Evolutionary conservation across 768 basidiomycete species (phyloP).

Genomic region (Leccinum aurantiacum): DNA sequence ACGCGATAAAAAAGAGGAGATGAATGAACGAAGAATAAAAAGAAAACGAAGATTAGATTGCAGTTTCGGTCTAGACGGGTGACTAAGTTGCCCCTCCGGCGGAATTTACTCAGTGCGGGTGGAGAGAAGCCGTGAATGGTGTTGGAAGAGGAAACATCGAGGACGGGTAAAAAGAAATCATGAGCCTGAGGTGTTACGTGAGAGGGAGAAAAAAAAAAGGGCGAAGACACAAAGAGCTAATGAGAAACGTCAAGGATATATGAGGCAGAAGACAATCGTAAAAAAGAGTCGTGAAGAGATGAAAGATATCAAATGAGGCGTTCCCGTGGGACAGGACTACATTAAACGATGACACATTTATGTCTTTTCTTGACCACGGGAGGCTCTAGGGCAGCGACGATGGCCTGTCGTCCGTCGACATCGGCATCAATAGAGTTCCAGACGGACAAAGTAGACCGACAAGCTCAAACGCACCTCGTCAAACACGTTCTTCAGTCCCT

Average conservation of each 20-base stretch:
- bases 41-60: slow-evolving; percentile 23
- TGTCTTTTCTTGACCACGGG: slow-evolving; percentile 82
- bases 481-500: slow-evolving; percentile 99
- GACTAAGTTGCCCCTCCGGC: slow-evolving; percentile 23
- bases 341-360: slow-evolving; percentile 86
- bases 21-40: neutral
- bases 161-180: slow-evolving; percentile 27
- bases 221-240: slow-evolving; percentile 21
- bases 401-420: slow-evolving; percentile 53
- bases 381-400: slow-evolving; percentile 97
- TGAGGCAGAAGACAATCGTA: slow-evolving; percentile 33
- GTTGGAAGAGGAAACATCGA: slow-evolving; percentile 18
- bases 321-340: slow-evolving; percentile 27
- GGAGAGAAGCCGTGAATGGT: slow-evolving; percentile 18
- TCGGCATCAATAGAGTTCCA: slow-evolving; percentile 10
- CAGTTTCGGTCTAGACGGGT: slow-evolving; percentile 26
- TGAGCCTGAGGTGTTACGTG: slow-evolving; percentile 25
- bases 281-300: slow-evolving; percentile 36
- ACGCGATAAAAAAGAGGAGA: slow-evolving; percentile 9
- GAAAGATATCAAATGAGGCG: slow-evolving; percentile 32
- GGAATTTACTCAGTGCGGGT: slow-evolving; percentile 29
- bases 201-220: slow-evolving; percentile 3
- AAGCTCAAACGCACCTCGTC: slow-evolving; percentile 78
- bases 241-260: slow-evolving; percentile 36
- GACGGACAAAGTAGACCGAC: neutral